Conservation (phyloP, 495 filamentous ascomycete species). For the Choiromyces venosus region DNA sequence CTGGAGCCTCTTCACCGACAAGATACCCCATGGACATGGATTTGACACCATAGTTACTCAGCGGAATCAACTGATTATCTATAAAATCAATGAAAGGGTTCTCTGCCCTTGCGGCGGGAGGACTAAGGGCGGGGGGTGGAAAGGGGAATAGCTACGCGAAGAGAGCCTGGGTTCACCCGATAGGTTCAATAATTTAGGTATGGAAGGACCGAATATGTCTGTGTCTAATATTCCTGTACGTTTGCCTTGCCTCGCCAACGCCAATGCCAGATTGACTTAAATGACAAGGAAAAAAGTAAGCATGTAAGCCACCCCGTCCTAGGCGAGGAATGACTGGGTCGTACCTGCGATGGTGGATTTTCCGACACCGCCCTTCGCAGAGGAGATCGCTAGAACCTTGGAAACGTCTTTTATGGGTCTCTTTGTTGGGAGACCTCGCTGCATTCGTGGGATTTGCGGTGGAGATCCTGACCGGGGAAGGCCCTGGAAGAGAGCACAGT, state of each 20-base stretch:
- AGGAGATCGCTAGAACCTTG: conserved; percentile 87
- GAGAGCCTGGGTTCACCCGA: conserved; percentile 65
- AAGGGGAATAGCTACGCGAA: conserved; percentile 47
- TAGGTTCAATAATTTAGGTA: conserved; percentile 83
- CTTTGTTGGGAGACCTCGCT: conserved; percentile 75
- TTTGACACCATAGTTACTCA: conserved; percentile 93
- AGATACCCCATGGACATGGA: conserved; percentile 99
- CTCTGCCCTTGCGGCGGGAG: not conserved
- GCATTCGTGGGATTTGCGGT: conserved; percentile 68
- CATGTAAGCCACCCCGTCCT: not conserved
- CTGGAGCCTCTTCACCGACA: conserved; percentile 66
- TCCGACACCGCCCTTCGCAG: conserved; percentile 93
- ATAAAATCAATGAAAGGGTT: conserved; percentile 7
- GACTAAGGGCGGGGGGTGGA: conserved; percentile 28
- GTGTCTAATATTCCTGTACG: conserved; percentile 85
- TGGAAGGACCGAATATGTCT: conserved; percentile 93
- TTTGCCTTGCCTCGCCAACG: conserved; percentile 72
- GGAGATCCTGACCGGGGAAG: conserved; percentile 71
- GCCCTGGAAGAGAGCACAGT: conserved; percentile 52
- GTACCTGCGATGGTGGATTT: conserved; percentile 87
- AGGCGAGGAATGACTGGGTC: conserved; percentile 9
- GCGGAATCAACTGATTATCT: conserved; percentile 77
- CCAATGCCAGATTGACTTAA: conserved; percentile 76
- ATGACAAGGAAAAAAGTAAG: not conserved
- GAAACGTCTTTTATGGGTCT: conserved; percentile 72